These are phyloP conservation scores for Monilinia vaccinii-corymbosi DNA, from an alignment of 2,329 filamentous ascomycete species.

Conservation along the genomic window DNA sequence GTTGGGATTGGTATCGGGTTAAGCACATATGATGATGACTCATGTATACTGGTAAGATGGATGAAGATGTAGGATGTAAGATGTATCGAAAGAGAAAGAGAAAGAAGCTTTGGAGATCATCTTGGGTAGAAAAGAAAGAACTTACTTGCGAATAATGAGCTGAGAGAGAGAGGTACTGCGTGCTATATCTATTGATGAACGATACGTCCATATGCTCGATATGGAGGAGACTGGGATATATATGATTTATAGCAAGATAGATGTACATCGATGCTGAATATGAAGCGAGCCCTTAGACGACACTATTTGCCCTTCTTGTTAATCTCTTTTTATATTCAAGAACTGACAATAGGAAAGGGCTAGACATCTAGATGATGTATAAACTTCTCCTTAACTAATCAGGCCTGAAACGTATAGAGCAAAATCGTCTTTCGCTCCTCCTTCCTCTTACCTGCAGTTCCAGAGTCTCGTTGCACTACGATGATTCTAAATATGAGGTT, in stretches of 20 bases:
- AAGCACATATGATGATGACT: conserved; percentile 41
- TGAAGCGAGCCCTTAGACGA: too few relatives aligned
- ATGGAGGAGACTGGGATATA: too few relatives aligned
- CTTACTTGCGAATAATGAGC: not conserved
- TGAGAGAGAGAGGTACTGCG: not conserved
- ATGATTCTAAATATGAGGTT: too few relatives aligned
- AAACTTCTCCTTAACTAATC: too few relatives aligned
- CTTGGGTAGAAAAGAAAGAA: not conserved
- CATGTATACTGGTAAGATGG: conserved; percentile 42
- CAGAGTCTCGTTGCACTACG: not conserved
- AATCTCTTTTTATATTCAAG: too few relatives aligned
- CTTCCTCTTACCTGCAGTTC: not conserved
- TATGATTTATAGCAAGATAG: too few relatives aligned
- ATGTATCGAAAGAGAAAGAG: too few relatives aligned
- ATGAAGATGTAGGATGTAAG: conserved; percentile 24
- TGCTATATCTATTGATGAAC: not conserved
- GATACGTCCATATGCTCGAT: too few relatives aligned
- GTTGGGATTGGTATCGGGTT: conserved; percentile 39
- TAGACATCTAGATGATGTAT: too few relatives aligned
- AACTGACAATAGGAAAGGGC: too few relatives aligned
- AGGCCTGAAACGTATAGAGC: not conserved
- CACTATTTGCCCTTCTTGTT: too few relatives aligned
- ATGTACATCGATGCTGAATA: too few relatives aligned
- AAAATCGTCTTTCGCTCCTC: not conserved
- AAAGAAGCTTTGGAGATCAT: not conserved